phyloP scores from a whole-genome alignment of 129 eudicot species.

The Lactuca saligna region DNA sequence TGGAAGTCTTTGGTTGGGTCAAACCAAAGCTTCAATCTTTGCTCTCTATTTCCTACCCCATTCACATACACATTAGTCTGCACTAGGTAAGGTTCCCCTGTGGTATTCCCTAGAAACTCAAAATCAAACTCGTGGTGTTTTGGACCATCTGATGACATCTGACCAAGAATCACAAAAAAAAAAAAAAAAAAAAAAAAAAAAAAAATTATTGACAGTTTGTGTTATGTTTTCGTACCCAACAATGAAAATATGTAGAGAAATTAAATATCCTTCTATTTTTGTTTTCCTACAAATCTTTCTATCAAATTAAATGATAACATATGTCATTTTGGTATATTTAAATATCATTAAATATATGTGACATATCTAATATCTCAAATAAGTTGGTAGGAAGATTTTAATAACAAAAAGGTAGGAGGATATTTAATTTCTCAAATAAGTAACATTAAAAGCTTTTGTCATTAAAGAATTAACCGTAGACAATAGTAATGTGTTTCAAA shows the following conservation, averaged over 20 bases:
- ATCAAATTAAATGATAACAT: too few species aligned
- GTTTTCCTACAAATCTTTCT: too few species aligned
- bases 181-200: neutral
- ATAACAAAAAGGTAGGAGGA: too few species aligned
- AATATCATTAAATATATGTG: too few species aligned
- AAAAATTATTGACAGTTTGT: neutral
- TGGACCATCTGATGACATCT: slow-evolving; percentile 97
- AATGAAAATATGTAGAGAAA: too few species aligned
- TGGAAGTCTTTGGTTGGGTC: slow-evolving; percentile 93
- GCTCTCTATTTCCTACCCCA: slow-evolving; percentile 94
- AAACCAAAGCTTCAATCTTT: slow-evolving; percentile 86
- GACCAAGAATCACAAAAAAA: neutral
- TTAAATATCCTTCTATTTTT: too few species aligned
- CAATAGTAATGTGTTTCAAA: neutral
- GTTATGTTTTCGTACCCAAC: neutral
- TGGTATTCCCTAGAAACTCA: slow-evolving; percentile 85
- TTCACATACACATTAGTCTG: slow-evolving; percentile 93
- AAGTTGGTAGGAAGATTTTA: too few species aligned
- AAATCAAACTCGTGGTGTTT: slow-evolving; percentile 91
- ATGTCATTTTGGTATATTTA: too few species aligned
- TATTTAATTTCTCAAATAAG: too few species aligned
- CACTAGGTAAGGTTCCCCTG: slow-evolving; percentile 85
- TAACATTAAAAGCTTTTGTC: neutral
- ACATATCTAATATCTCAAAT: too few species aligned
- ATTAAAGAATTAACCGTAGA: too few species aligned